Evolutionary conservation across 179 eudicot genomes (phyloP).

Genomic region (Spergularia azorica): DNA sequence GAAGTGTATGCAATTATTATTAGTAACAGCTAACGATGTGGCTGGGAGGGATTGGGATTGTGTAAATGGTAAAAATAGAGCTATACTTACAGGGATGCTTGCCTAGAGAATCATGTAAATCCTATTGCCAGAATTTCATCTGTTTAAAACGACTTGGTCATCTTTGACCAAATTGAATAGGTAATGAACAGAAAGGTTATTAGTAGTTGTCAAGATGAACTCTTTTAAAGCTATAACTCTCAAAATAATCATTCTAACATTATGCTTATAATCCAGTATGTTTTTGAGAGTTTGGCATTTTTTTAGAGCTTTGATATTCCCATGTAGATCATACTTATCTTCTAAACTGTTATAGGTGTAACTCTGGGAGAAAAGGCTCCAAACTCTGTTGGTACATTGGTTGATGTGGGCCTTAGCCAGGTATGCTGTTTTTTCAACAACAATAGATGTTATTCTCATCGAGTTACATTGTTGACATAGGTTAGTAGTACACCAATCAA

Average conservation of each 20-base stretch:
- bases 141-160: not conserved
- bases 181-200: not conserved
- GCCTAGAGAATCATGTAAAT: not conserved
- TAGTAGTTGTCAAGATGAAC: not conserved
- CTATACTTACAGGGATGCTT: not conserved
- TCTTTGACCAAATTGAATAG: not conserved
- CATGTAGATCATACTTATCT: not conserved
- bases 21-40: not conserved
- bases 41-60: not conserved
- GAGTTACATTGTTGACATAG: constrained; percentile 82
- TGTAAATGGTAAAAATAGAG: not conserved
- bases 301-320: not conserved
- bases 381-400: constrained; percentile 60
- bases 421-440: constrained; percentile 50
- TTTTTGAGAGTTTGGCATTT: not conserved
- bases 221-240: not conserved
- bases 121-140: not conserved
- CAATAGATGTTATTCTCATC: constrained; percentile 53
- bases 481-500: constrained; percentile 16
- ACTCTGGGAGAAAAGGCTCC: constrained; percentile 56
- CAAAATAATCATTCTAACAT: not conserved
- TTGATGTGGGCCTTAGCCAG: constrained; percentile 93
- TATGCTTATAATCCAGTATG: not conserved
- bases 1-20: not conserved
- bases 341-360: constrained; percentile 56